Evolutionary conservation across 1,284 basidiomycete species (phyloP).

Genomic region (Puccinia triticina): DNA sequence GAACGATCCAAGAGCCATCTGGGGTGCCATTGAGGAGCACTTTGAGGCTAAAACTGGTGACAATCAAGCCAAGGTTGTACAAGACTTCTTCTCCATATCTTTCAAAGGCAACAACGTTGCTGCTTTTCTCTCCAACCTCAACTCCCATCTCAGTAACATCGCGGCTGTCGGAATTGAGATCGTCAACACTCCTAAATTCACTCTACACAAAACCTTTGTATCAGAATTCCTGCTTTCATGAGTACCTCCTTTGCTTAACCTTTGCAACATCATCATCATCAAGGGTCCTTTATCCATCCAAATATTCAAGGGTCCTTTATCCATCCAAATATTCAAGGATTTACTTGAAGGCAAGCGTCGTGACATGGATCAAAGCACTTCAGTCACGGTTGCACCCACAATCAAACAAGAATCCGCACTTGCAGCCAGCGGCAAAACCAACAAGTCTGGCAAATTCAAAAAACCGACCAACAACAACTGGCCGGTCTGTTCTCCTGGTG

Average conservation of each 20-base stretch:
- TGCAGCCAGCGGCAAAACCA: not conserved
- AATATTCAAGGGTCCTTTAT: no score
- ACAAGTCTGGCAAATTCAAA: no score
- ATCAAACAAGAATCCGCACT: not conserved
- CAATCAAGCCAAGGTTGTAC: not conserved
- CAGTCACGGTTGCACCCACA: no score
- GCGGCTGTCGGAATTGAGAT: not conserved
- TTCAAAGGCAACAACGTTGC: not conserved
- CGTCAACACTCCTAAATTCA: not conserved
- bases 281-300: no score
- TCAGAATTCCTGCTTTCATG: not conserved
- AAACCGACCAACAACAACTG: not conserved
- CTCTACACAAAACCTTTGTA: not conserved
- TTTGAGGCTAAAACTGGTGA: not conserved
- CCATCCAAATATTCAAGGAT: no score
- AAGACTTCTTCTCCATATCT: not conserved
- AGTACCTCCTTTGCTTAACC: not conserved
- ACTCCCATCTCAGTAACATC: not conserved
- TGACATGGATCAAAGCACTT: not conserved
- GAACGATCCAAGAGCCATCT: not conserved
- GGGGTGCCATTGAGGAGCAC: not conserved
- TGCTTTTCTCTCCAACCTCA: not conserved
- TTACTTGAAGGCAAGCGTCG: not conserved
- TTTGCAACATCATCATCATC: no score
- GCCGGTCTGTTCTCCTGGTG: not conserved